Base-by-base conservation (phyloP, 2,329 filamentous ascomycete genomes). In the Diplodia scrobiculata region DNA sequence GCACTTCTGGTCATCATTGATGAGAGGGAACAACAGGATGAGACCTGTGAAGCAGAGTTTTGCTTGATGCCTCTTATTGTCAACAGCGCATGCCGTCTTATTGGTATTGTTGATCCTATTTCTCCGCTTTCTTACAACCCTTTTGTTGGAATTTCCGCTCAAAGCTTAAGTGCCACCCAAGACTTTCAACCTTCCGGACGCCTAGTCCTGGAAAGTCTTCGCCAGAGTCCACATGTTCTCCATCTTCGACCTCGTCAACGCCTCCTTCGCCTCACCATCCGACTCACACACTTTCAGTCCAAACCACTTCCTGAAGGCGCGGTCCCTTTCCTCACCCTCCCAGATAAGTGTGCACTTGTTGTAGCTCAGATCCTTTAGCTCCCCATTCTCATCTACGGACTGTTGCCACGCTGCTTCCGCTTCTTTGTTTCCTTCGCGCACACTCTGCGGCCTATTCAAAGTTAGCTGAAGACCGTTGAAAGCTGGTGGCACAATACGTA, bases 161-260 rank as follows among this genome's bases (percentile, higher is more conserved):
- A n/a, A 29, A n/a, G 27, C 17, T 10, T 17, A 9, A 45, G n/a
- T 21, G 11, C 3, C 2, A 38, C 9, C 27, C 50, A 14, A 32
- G 14, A 27, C 21, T 27, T 32, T 25, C 19, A 10, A 27, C 2
- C 10, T 32, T 17, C 29, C 29, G n/a, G 5, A 2, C n/a, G 27
- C 9, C n/a, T 63, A 59, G 19, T 62, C 50, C 36, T 66, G 48
- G 34, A 58, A 34, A 58, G 74, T 91, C 82, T 96, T 96, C 0
- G 93, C 94, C 71, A 95, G 79, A 10, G 89, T 89, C 95, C 95
- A 99, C 74, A 99, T 94, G 72, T 90, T 96, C 72, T 98, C 94
- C 85, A 98, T 91, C 82, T 96, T 97, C 5, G 88, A 87, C 71
- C 92, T 86, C 13, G 87, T 81, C 68, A 99, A 79, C 25, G 89